Conservation (phyloP, 192 early-diverging fungal genomes). For the Coemansia sp. region DNA sequence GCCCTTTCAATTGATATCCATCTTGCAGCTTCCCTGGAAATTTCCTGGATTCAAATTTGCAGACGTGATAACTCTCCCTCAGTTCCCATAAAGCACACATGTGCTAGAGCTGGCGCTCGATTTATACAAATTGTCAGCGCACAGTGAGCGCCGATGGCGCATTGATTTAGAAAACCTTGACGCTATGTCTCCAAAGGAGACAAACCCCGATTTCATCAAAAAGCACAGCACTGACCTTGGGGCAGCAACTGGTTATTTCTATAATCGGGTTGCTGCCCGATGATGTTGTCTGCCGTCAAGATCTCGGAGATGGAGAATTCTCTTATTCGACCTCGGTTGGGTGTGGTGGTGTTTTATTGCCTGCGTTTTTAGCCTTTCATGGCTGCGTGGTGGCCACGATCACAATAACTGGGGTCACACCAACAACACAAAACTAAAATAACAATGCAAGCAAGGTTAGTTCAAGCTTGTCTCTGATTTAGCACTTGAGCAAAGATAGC, state of each 20-base stretch:
- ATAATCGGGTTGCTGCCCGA: slow-evolving; percentile 19
- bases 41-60: too few species aligned
- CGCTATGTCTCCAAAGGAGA: slow-evolving; percentile 50
- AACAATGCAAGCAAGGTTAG: background rate
- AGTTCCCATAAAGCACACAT: background rate
- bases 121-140: background rate
- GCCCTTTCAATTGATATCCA: too few species aligned
- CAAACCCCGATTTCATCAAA: slow-evolving; percentile 45
- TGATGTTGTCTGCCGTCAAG: slow-evolving; percentile 53
- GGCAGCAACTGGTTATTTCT: slow-evolving; percentile 9
- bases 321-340: slow-evolving; percentile 30
- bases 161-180: slow-evolving; percentile 11
- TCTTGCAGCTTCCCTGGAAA: background rate
- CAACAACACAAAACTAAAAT: background rate
- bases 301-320: slow-evolving; percentile 40
- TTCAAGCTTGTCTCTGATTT: too few species aligned
- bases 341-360: slow-evolving; percentile 30
- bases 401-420: slow-evolving; percentile 49
- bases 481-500: too few species aligned
- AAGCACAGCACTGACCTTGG: slow-evolving; percentile 54
- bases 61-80: background rate
- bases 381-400: slow-evolving; percentile 34
- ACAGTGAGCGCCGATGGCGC: background rate
- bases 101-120: background rate
- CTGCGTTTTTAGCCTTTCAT: slow-evolving; percentile 33